Percentiles rank a stretch among this genome's conserved stretches.
These are phyloP conservation scores for Ceriops decandra DNA, from an alignment of 345 rosid genomes.

Conservation along the genomic window DNA sequence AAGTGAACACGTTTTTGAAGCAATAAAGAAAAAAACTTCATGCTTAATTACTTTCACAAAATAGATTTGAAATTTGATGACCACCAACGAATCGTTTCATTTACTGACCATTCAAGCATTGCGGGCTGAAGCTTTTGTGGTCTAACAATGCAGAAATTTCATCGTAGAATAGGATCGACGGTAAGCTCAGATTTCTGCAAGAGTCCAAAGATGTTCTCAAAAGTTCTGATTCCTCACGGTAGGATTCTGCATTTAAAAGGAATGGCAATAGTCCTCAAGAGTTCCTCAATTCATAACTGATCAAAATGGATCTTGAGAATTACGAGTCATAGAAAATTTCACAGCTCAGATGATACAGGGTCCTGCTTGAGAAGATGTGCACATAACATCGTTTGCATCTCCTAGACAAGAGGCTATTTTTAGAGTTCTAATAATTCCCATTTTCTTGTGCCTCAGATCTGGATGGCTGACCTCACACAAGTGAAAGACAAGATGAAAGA, in stretches of 20 bases:
- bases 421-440: slow-evolving; percentile 72
- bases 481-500: slow-evolving; percentile 1
- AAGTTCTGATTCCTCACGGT: slow-evolving; percentile 70
- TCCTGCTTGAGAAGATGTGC: slow-evolving; percentile 46
- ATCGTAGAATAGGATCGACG: slow-evolving; percentile 60
- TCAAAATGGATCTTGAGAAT: not conserved
- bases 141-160: slow-evolving; percentile 55
- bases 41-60: slow-evolving; percentile 10
- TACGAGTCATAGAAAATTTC: not conserved
- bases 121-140: slow-evolving; percentile 54
- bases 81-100: no score
- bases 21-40: not conserved
- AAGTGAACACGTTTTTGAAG: slow-evolving; percentile 14
- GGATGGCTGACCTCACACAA: slow-evolving; percentile 57
- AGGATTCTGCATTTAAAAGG: slow-evolving; percentile 39
- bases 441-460: slow-evolving; percentile 68
- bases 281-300: not conserved
- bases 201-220: slow-evolving; percentile 60
- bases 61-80: slow-evolving; percentile 12
- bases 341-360: slow-evolving; percentile 1
- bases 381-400: slow-evolving; percentile 32
- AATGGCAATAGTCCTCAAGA: slow-evolving; percentile 9
- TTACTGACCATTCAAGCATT: slow-evolving; percentile 38
- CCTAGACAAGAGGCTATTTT: slow-evolving; percentile 56
- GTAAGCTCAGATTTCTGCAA: slow-evolving; percentile 55